Evolutionary conservation across 129 eudicot genomes (phyloP).

Genomic region (Flaveria trinervia): DNA sequence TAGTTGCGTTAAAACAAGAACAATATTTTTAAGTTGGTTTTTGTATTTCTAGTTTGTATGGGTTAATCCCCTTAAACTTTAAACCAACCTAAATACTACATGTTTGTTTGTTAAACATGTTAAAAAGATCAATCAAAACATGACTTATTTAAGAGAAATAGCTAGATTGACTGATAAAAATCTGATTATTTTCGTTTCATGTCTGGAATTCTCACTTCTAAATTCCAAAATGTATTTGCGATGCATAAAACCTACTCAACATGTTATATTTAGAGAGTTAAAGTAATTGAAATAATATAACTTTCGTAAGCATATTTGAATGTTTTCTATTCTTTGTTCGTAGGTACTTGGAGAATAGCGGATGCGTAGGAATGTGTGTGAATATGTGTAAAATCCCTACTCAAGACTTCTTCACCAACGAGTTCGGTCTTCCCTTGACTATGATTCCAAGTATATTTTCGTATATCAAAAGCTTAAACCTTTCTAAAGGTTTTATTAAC

Average conservation of each 20-base stretch:
- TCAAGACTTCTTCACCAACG: conserved; percentile 98
- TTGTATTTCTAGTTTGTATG: no score
- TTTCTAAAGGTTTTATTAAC: background rate
- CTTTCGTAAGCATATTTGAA: background rate
- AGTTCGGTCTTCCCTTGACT: conserved; percentile 95
- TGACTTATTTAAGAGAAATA: background rate
- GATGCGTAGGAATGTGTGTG: conserved; percentile 98
- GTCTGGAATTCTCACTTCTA: background rate
- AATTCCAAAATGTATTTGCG: no score
- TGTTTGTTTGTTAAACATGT: no score
- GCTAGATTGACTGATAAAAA: no score
- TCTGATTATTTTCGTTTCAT: no score
- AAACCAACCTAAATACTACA: no score
- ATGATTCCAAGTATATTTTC: conserved; percentile 76
- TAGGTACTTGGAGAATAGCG: conserved; percentile 98
- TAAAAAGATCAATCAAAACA: no score
- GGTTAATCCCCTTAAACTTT: no score
- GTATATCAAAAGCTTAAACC: background rate
- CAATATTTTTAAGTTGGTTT: no score
- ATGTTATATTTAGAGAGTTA: background rate
- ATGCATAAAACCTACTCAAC: no score
- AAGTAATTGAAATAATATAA: background rate
- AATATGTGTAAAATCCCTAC: conserved; percentile 99
- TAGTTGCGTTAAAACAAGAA: no score
- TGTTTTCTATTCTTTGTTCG: background rate